phyloP scores from a whole-genome alignment of 495 filamentous ascomycete species.

The Penicillium arizonense region DNA sequence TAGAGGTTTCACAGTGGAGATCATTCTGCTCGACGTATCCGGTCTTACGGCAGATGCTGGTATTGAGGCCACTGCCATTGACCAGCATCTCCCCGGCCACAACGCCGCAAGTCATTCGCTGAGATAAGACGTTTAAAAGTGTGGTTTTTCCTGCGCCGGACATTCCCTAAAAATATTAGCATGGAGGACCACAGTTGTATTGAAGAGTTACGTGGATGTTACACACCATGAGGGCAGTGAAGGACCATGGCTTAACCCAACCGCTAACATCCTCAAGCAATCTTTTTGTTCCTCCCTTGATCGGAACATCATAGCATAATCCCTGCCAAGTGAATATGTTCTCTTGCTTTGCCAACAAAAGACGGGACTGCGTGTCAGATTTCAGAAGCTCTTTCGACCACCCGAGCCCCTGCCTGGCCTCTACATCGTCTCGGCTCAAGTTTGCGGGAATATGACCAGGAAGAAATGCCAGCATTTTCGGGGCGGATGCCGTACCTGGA shows the following conservation, averaged over 20 bases:
- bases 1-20: conserved; percentile 55
- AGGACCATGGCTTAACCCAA: conserved; percentile 64
- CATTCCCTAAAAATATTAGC: conserved; percentile 25
- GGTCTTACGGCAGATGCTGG: conserved; percentile 84
- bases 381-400: conserved; percentile 14
- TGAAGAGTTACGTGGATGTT: too few relatives aligned
- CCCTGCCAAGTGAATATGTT: conserved; percentile 76
- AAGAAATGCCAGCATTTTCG: conserved; percentile 41
- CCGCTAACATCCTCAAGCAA: conserved; percentile 65
- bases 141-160: conserved; percentile 69
- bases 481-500: too few relatives aligned
- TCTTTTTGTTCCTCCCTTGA: conserved; percentile 54
- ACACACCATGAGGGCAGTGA: conserved; percentile 59
- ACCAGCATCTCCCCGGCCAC: conserved; percentile 56
- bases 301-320: conserved; percentile 67
- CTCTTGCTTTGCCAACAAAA: conserved; percentile 43
- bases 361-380: conserved; percentile 23
- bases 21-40: conserved; percentile 91
- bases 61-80: conserved; percentile 56
- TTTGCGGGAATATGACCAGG: conserved; percentile 37
- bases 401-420: conserved; percentile 14
- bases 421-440: conserved; percentile 21
- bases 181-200: too few relatives aligned
- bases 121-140: conserved; percentile 59
- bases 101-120: conserved; percentile 52